Conservation (phyloP, 2,329 filamentous ascomycete species). For the Raffaelea arxii region DNA sequence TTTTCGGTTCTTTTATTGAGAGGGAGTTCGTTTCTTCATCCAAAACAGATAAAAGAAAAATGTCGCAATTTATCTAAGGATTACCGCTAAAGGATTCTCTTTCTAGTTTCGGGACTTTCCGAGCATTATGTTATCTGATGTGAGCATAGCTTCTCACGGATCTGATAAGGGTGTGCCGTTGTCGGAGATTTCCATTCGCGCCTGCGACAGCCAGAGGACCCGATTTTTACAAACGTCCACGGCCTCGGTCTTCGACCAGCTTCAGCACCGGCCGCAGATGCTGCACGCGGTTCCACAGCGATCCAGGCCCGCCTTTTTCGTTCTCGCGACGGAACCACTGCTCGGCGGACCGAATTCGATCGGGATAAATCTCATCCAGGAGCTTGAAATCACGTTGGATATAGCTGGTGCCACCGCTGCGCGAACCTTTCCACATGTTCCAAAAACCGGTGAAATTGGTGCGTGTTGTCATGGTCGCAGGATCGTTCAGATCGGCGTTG, state of each 20-base stretch:
- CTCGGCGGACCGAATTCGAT: slow-evolving; percentile 34
- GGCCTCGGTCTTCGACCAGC: neutral
- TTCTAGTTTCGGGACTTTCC: too few species aligned
- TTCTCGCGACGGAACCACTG: slow-evolving; percentile 36
- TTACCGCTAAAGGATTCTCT: too few species aligned
- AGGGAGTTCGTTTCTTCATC: too few species aligned
- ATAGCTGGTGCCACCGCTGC: slow-evolving; percentile 29
- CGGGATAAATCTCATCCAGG: slow-evolving; percentile 41
- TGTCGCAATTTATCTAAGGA: too few species aligned
- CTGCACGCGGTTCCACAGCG: neutral
- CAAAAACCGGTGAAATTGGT: slow-evolving; percentile 17
- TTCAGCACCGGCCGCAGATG: slow-evolving; percentile 1
- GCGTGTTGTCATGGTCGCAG: slow-evolving; percentile 11
- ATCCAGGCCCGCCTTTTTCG: slow-evolving; percentile 14
- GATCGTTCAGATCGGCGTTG: slow-evolving; percentile 1
- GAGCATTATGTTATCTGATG: too few species aligned
- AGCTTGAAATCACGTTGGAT: slow-evolving; percentile 35
- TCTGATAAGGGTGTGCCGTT: too few species aligned
- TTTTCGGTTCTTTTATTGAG: too few species aligned
- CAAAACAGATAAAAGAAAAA: too few species aligned
- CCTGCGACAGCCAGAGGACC: too few species aligned
- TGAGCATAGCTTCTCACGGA: too few species aligned
- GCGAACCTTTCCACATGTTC: slow-evolving; percentile 15
- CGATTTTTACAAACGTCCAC: neutral
- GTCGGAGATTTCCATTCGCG: too few species aligned